phyloP scores from a whole-genome alignment of 2,329 filamentous ascomycete genomes.

The Alternaria angustiovoidea region DNA sequence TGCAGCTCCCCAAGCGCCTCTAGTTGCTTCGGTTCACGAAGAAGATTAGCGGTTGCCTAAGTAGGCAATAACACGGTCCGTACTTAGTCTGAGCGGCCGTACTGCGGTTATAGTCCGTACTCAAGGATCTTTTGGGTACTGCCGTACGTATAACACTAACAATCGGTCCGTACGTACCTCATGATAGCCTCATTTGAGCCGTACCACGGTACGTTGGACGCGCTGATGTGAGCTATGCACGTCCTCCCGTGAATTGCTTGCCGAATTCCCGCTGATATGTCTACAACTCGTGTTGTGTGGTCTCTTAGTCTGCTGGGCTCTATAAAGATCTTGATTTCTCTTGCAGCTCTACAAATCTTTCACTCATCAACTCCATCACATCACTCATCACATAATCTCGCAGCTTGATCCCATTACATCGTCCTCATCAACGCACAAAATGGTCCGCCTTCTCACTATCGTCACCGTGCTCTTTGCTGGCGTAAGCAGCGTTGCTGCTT shows the following conservation, averaged over 20 bases:
- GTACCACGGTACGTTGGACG: no score
- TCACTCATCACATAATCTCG: neutral
- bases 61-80: no score
- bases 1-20: no score
- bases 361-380: neutral
- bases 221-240: neutral
- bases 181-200: no score
- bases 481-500: slow-evolving; percentile 10
- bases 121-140: no score
- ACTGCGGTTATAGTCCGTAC: no score
- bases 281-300: neutral
- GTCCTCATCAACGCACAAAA: neutral
- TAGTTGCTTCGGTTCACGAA: no score
- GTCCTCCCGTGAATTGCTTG: neutral
- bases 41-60: no score
- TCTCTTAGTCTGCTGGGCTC: neutral
- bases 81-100: no score
- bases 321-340: neutral
- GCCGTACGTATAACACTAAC: no score
- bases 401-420: neutral
- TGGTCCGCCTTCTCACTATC: slow-evolving; percentile 4
- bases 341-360: neutral
- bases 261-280: neutral
- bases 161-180: no score
- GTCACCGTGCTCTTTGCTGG: slow-evolving; percentile 3